Conservation (phyloP, 1,284 basidiomycete species). For the Omphalotus olearius region DNA sequence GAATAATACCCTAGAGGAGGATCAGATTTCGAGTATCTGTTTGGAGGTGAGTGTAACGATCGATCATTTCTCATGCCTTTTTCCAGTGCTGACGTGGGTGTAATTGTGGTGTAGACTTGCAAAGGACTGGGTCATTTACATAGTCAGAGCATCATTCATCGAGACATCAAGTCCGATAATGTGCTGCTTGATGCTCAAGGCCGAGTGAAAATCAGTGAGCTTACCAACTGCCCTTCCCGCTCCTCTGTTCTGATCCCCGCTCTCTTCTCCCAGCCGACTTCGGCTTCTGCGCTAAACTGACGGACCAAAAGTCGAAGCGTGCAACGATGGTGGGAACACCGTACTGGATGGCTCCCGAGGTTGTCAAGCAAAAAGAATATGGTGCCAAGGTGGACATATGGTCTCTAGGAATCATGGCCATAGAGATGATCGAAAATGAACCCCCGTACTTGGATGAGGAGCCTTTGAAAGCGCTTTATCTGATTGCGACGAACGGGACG, state of each 20-base stretch:
- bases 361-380: slow-evolving; percentile 99
- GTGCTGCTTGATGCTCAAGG: slow-evolving; percentile 90
- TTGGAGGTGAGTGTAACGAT: slow-evolving; percentile 77
- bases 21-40: slow-evolving; percentile 93
- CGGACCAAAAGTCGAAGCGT: slow-evolving; percentile 96
- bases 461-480: slow-evolving; percentile 93
- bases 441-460: slow-evolving; percentile 98
- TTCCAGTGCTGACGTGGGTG: neutral
- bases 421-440: slow-evolving; percentile 99
- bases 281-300: slow-evolving; percentile 97
- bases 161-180: slow-evolving; percentile 98
- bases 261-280: slow-evolving; percentile 73
- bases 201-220: slow-evolving; percentile 94
- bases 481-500: slow-evolving; percentile 98
- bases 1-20: slow-evolving; percentile 94
- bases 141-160: slow-evolving; percentile 93
- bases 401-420: slow-evolving; percentile 99
- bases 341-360: slow-evolving; percentile 99
- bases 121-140: slow-evolving; percentile 93
- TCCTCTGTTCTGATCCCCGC: neutral
- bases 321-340: slow-evolving; percentile 99
- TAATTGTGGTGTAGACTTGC: slow-evolving; percentile 66
- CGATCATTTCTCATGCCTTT: too few species aligned
- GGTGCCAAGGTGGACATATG: slow-evolving; percentile 99
- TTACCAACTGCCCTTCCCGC: neutral